Evolutionary conservation across 306 rosid genomes (phyloP).

Genomic region (Trichosanthes cucumerina): DNA sequence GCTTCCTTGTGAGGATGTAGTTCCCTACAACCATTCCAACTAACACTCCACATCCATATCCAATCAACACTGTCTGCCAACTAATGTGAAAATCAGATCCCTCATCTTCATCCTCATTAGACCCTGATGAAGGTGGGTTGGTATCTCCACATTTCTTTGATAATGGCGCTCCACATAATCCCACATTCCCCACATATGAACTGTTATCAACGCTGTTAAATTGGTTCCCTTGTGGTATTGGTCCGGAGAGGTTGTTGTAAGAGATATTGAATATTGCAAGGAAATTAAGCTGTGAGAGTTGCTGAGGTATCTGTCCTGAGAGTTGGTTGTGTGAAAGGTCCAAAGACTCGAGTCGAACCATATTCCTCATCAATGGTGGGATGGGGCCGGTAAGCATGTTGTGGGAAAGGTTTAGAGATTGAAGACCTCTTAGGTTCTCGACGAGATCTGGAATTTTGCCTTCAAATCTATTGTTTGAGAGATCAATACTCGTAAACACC

Average conservation of each 20-base stretch:
- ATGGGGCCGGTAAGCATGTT: constrained; percentile 8
- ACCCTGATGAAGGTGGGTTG: background rate
- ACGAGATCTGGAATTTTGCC: constrained; percentile 6
- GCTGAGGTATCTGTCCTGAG: constrained; percentile 4
- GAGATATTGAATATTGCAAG: constrained; percentile 12
- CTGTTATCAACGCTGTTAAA: constrained; percentile 4
- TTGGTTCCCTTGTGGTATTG: constrained; percentile 16
- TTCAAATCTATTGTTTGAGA: constrained; percentile 9
- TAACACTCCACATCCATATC: constrained; percentile 2
- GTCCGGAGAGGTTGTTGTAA: constrained; percentile 11
- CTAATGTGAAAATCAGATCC: background rate
- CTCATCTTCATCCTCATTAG: background rate
- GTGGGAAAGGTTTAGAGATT: constrained; percentile 10
- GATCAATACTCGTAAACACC: background rate
- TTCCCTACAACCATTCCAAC: background rate
- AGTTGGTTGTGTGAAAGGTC: constrained; percentile 16
- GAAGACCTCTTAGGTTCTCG: background rate
- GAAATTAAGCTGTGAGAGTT: constrained; percentile 6
- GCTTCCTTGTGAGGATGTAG: background rate
- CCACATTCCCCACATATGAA: constrained; percentile 8
- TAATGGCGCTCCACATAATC: constrained; percentile 14
- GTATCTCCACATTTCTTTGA: constrained; percentile 13
- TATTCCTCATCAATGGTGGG: constrained; percentile 4
- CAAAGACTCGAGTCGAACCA: background rate
- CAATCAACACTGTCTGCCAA: background rate